phyloP scores from a whole-genome alignment of 768 basidiomycete genomes.

The Mycena polygramma region DNA sequence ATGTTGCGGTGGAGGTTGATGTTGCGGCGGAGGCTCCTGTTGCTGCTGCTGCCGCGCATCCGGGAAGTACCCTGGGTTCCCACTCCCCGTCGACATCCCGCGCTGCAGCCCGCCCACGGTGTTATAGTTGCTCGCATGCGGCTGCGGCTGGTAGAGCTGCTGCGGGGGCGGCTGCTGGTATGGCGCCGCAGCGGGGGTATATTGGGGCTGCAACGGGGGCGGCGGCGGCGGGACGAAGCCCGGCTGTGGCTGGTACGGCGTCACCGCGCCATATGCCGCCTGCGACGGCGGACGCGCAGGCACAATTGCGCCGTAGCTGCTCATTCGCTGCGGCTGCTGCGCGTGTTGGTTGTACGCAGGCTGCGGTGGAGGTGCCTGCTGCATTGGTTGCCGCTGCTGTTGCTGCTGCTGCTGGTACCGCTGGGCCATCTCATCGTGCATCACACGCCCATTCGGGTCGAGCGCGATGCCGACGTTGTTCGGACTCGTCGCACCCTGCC shows the following conservation, averaged over 20 bases:
- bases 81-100: slow-evolving; percentile 41
- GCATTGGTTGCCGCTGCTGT: slow-evolving; percentile 42
- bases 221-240: slow-evolving; percentile 48
- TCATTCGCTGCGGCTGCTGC: slow-evolving; percentile 48
- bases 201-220: slow-evolving; percentile 42
- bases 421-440: slow-evolving; percentile 84
- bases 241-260: slow-evolving; percentile 56
- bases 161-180: slow-evolving; percentile 39
- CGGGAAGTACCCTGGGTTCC: slow-evolving; percentile 47
- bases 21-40: not conserved
- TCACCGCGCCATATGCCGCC: slow-evolving; percentile 52
- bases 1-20: slow-evolving; percentile 37
- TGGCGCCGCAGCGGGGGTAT: slow-evolving; percentile 30
- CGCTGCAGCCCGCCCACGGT: slow-evolving; percentile 46
- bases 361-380: slow-evolving; percentile 47
- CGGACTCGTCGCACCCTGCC: slow-evolving; percentile 73
- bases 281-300: slow-evolving; percentile 52
- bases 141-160: slow-evolving; percentile 42
- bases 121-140: slow-evolving; percentile 38
- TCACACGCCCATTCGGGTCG: slow-evolving; percentile 83
- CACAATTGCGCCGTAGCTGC: slow-evolving; percentile 48
- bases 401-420: slow-evolving; percentile 57
- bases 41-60: slow-evolving; percentile 44
- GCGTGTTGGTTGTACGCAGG: slow-evolving; percentile 48
- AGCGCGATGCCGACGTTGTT: slow-evolving; percentile 87